These are phyloP conservation scores for Xylaria sp. DNA, from an alignment of 495 filamentous ascomycete species.

Conservation along the genomic window DNA sequence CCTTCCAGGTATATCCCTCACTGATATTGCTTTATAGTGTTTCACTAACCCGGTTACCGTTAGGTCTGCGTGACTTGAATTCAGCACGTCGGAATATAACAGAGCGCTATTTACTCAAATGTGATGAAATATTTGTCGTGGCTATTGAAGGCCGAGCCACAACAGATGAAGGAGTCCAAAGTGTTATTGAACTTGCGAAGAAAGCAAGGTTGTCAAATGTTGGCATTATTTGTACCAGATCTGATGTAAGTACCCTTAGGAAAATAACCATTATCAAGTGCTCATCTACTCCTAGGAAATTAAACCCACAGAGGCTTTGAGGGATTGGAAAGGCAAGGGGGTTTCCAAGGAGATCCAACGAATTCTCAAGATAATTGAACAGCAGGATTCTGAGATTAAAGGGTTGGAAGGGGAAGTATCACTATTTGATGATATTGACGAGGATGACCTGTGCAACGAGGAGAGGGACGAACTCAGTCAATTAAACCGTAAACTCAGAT, in stretches of 20 bases:
- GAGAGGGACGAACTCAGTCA: neutral
- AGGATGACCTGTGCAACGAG: neutral
- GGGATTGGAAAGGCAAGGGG: conserved; percentile 25
- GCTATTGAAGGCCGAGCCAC: conserved; percentile 42
- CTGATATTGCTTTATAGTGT: neutral
- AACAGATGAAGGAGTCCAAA: conserved; percentile 42
- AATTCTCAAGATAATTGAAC: neutral
- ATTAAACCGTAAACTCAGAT: neutral
- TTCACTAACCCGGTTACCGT: neutral
- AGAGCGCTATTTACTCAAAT: conserved; percentile 45
- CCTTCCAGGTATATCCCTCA: conserved; percentile 40
- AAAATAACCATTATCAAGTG: neutral
- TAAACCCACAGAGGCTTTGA: conserved; percentile 37
- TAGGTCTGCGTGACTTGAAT: conserved; percentile 48
- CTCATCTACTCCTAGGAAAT: conserved; percentile 32
- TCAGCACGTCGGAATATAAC: conserved; percentile 46
- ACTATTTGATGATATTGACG: neutral
- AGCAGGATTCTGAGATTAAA: neutral
- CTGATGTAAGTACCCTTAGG: conserved; percentile 39
- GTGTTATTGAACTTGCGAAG: conserved; percentile 44
- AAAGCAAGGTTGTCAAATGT: conserved; percentile 44
- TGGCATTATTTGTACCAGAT: conserved; percentile 49
- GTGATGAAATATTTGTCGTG: conserved; percentile 50
- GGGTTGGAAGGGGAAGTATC: neutral
- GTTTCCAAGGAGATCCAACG: neutral